Percentiles rank a stretch among this genome's conserved stretches.
These are phyloP conservation scores for Carex myosuroides DNA, from an alignment of 176 grass and related monocot species.

Conservation along the genomic window DNA sequence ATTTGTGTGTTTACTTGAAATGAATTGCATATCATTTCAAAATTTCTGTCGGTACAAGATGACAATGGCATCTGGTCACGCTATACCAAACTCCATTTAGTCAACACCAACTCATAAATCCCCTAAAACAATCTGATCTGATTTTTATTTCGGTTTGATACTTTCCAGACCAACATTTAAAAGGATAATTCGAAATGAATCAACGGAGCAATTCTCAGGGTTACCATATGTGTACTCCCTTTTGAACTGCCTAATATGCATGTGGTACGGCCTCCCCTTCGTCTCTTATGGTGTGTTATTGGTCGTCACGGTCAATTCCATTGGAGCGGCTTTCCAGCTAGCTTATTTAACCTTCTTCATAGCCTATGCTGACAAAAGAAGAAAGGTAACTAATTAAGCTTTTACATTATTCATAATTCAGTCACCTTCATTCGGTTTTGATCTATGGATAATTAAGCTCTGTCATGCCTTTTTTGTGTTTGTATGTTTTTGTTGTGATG, in stretches of 20 bases:
- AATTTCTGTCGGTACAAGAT: not conserved
- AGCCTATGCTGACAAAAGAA: constrained; percentile 44
- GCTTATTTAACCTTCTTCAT: constrained; percentile 65
- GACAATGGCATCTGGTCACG: not conserved
- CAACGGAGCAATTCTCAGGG: constrained; percentile 75
- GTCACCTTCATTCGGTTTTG: not conserved
- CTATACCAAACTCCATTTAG: not conserved
- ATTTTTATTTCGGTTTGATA: not conserved
- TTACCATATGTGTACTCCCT: constrained; percentile 64
- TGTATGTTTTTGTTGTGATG: not conserved
- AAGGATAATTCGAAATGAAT: constrained; percentile 57
- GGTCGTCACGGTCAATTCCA: constrained; percentile 73
- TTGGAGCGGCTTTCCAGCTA: constrained; percentile 53
- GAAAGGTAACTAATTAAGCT: constrained; percentile 30
- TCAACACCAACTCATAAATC: not conserved
- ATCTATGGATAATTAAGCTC: not conserved
- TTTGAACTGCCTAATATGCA: constrained; percentile 75
- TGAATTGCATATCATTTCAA: not conserved
- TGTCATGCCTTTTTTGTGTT: not conserved
- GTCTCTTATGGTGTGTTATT: constrained; percentile 46
- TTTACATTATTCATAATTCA: not conserved
- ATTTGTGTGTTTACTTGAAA: not conserved
- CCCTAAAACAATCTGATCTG: not conserved
- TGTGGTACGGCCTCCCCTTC: constrained; percentile 83
- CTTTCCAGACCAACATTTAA: constrained; percentile 62